Evolutionary conservation across 1,139 yeast species (phyloP), one percentile per base, ranked within the genome.

Genomic region (Sugiyamaella novakii): DNA sequence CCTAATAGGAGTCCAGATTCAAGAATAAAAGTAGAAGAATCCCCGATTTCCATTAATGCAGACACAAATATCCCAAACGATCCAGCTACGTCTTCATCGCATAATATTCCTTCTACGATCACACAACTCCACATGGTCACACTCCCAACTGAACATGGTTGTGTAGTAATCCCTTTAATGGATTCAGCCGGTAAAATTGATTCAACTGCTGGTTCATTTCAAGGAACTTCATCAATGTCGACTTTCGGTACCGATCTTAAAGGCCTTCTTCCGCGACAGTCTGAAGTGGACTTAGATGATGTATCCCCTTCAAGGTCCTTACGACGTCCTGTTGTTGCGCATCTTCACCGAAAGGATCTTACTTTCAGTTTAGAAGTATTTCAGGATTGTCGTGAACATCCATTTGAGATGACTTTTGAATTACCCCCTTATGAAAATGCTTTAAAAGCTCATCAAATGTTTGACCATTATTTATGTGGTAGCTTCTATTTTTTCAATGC

Each of bases 401-500:
- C 51, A n/a, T 35, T 46, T 14, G 45, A 25, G 17, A 33, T 54
- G 3, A 50, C 47, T 5, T 55, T 57, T 29, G 53, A 57, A 79
- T 70, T 86, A 28, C 95, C 96, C 0, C 78, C 88, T 10, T 85
- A 84, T 58, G 81, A 88, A 1, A 83, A 84, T 60, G 92, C 95
- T 6, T 77, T 84, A 77, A 66, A 83, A 11, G 70, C 86, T 50
- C 85, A 85, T 12, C 92, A 84, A 59, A 82, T 87, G 0, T 87
- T 87, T 58, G 78, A 86, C 52, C 82, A 83, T 47, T 87, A 84
- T 62, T 83, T 87, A 59, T 92, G 85, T 62, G 94, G 92, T 1
- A 85, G 95, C 59, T 87, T 86, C 64, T 87, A 87, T 66, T 87
- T 87, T 61, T 85, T 87, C 70, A 87, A 87, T 63, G 91, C 85